Evolutionary conservation across 2,329 filamentous ascomycete genomes (phyloP), one percentile per base, ranked within the genome.

Genomic region (Neodidymelliopsis sp.): DNA sequence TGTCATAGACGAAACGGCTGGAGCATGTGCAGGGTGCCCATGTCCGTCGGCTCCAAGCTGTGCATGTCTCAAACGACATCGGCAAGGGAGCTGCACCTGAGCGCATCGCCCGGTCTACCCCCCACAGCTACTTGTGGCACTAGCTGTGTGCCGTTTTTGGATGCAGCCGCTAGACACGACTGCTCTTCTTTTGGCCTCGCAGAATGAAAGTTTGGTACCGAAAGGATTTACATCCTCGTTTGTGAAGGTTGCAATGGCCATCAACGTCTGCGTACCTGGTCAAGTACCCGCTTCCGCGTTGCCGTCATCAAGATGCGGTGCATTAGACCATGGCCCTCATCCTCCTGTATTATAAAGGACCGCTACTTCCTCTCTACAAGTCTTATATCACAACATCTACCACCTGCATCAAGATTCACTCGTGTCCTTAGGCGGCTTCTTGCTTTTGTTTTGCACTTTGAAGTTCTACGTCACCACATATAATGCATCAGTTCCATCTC

Each of bases 51-150:
- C 25, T 48, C 24, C 48, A 40, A 24, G 6, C 30, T 27, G 13
- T 45, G 47, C 45, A 36, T 47, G 50, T 54, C 55, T 57, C 51
- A 53, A 40, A 47, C 27, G 25, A 27, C 31, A 35, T 40, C 40
- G 31, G 54, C 54, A 59, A 57, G 57, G 54, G 56, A 50, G 42
- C 37, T 45, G 43, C 38, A 43, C 33, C 15, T 36, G 29, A 34
- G 43, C 43, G 44, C 44, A 43, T 49, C 49, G 49, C 43, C 49
- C 31, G 35, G 35, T 24, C 28, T 19, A 46, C 18, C 34, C 29
- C 44, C 49, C 49, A 53, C 44, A 53, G 12, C 24, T 43, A 25
- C 23, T 6, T 11, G 49, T 53, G 8, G 38, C 19, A 44, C 44
- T 33, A 31, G 19, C 43, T 28, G 24, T 38, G 46, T 37, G 16